These are phyloP conservation scores for Limonium bicolor DNA, from an alignment of 148 eudicot genomes.

Conservation along the genomic window DNA sequence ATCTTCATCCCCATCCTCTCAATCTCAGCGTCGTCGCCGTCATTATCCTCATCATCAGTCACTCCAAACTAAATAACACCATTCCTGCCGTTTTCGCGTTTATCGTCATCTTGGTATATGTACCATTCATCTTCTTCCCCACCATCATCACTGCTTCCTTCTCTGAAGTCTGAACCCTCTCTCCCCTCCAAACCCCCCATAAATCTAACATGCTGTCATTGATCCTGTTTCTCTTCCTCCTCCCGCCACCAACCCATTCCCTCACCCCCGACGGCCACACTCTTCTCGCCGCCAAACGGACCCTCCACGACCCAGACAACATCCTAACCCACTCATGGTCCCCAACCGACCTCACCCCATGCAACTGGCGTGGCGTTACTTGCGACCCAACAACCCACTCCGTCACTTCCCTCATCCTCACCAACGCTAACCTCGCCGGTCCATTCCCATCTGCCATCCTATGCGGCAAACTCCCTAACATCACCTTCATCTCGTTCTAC, in stretches of 20 bases:
- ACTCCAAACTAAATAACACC: too few relatives aligned
- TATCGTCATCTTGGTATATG: too few relatives aligned
- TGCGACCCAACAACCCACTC: constrained; percentile 24
- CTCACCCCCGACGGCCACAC: constrained; percentile 41
- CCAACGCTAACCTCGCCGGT: constrained; percentile 31
- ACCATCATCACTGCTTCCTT: too few relatives aligned
- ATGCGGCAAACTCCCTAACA: constrained; percentile 29
- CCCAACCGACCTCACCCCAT: constrained; percentile 22
- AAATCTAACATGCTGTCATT: constrained; percentile 9
- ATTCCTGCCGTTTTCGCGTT: too few relatives aligned
- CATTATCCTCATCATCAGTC: too few relatives aligned
- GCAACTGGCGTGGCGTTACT: constrained; percentile 41
- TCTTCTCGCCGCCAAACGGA: constrained; percentile 22
- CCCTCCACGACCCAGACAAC: constrained; percentile 31
- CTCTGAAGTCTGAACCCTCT: too few relatives aligned
- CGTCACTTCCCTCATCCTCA: constrained; percentile 33
- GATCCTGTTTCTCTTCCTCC: constrained; percentile 5
- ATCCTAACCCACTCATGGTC: constrained; percentile 32
- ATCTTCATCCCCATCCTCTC: too few relatives aligned
- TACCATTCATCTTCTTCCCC: too few relatives aligned
- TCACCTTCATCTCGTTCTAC: constrained; percentile 21
- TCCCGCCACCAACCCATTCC: constrained; percentile 7
- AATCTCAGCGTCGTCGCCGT: too few relatives aligned
- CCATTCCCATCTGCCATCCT: constrained; percentile 38
- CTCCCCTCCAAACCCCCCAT: too few relatives aligned